Base-by-base conservation (phyloP, 108 stramenopile genomes). In the Stephanodiscus triporus region DNA sequence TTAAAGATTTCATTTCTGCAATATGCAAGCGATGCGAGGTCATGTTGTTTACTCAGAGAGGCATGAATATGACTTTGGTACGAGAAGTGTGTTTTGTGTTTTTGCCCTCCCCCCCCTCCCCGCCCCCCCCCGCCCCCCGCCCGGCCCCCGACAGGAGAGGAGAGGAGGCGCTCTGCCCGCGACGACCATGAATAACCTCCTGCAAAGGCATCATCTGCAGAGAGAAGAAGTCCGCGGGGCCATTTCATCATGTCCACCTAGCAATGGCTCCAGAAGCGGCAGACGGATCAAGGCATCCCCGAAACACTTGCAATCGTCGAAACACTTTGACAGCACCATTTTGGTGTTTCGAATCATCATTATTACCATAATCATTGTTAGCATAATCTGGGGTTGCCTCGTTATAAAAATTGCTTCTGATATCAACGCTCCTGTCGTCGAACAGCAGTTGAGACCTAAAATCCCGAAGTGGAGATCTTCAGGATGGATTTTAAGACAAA, bases 301-400 rank as follows among this genome's bases (percentile, higher is more conserved):
- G 36, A 37, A 22, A 61, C 38, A 42, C 17, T 42, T 43, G n/a
- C 60, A 36, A 57, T 29, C 56, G 20, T 9, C 30, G 20, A 61
- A 61, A 42, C 60, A 17, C 34, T 43, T 20, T 19, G 37, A 61
- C 37, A 9, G 60, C 37, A 45, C 59, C 48, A 8, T 79, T 30
- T 29, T 72, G 26, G 42, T 68, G 10, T 79, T 72, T 48, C 78
- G 78, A 32, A 56, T 67, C 49, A 48, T 72, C 34, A 40, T 51
- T 50, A 47, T 72, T 24, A 56, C 43, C 40, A 72, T 79, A n/a
- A 79, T 79, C 0, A n/a, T 68, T 6, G 16, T 68, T 22, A 68
- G 70, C 42, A 43, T 65, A 7, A 48, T 72, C 4, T 79, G 78
- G 78, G 71, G 53, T 22, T 72, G 62, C 66, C 32, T 72, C 24